A percentile compares a stretch with the other conserved stretches of the same genome.
Evolutionary conservation across 768 basidiomycete species (phyloP).

Genomic region (Kwoniella sp.): DNA sequence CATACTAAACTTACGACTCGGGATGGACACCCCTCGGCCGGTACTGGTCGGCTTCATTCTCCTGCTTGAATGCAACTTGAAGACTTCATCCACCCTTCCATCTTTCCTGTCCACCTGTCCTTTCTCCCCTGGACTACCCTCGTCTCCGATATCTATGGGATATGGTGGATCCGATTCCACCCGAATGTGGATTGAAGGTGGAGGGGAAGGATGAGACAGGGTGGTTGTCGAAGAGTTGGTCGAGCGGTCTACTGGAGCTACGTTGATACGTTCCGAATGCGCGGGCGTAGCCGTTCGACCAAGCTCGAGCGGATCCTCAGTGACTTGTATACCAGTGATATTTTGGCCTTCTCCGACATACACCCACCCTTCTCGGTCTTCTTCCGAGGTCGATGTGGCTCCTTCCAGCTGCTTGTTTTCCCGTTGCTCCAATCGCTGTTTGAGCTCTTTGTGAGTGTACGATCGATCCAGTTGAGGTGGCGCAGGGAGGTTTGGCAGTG

Average conservation of each 20-base stretch:
- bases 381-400: conserved; percentile 2
- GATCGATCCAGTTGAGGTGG: conserved; percentile 62
- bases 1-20: conserved; percentile 38
- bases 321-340: conserved; percentile 10
- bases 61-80: conserved; percentile 48
- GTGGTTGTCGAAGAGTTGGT: conserved; percentile 40
- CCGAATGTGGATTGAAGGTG: conserved; percentile 26
- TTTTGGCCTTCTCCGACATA: conserved; percentile 20
- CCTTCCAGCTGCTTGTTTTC: conserved; percentile 59
- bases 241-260: conserved; percentile 18
- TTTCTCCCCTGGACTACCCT: conserved; percentile 9
- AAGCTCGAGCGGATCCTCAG: neutral
- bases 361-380: conserved; percentile 33
- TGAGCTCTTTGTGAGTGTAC: conserved; percentile 61
- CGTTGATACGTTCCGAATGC: conserved; percentile 21
- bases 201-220: conserved; percentile 32
- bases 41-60: conserved; percentile 50
- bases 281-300: conserved; percentile 23
- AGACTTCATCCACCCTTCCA: conserved; percentile 47
- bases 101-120: conserved; percentile 47
- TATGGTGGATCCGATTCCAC: conserved; percentile 25
- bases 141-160: conserved; percentile 48
- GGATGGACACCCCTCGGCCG: conserved; percentile 49
- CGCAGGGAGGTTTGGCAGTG: conserved; percentile 61
- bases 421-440: conserved; percentile 57